Evolutionary conservation across 768 basidiomycete genomes (phyloP), one percentile per base, ranked within the genome.

Genomic region (Phaffia tasmanica): DNA sequence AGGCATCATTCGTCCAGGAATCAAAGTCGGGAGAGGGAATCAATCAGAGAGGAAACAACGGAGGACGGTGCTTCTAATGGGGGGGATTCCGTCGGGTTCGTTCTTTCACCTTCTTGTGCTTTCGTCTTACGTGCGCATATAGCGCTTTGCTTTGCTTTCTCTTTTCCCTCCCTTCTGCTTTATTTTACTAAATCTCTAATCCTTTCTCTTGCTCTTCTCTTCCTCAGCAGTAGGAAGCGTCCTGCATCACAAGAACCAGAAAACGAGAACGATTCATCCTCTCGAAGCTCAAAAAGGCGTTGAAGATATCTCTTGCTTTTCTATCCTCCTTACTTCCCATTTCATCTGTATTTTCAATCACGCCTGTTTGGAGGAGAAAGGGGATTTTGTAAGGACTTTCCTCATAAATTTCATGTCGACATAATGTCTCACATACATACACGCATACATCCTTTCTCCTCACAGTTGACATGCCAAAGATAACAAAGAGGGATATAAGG

Each of bases 221-320:
- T 60, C 58, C n/a, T 19, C 35, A 19, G 47, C 59, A 29, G 50
- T 46, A 15, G 25, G 59, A 49, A 61, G 59, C 30, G 59, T 46
- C 21, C 35, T 60, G 58, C 27, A 25, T 60, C 58, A 62, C 16
- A 62, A 35, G 61, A 51, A 62, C 6, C 50, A 46, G 61, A 51
- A 53, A 30, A 62, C 18, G 59, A 49, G n/a, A 25, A 19, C 46
- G 59, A 61, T 46, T 25, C 7, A 30, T 61, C 32, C 23, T 49
- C 51, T 48, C 35, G 56, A 35, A 51, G 48, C 42, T 51, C n/a
- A 25, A 46, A 21, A 56, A 16, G 29, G 35, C 18, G 29, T 21
- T 32, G 58, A 59, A 3, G 15, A n/a, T n/a, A 5, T 59, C 29
- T 11, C 35, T 4, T 42, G 11, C 35, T 42, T 42, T 42, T 11